Evolutionary conservation across 2,329 filamentous ascomycete genomes (phyloP).

Genomic region (Magnaporthiopsis rhizophila): DNA sequence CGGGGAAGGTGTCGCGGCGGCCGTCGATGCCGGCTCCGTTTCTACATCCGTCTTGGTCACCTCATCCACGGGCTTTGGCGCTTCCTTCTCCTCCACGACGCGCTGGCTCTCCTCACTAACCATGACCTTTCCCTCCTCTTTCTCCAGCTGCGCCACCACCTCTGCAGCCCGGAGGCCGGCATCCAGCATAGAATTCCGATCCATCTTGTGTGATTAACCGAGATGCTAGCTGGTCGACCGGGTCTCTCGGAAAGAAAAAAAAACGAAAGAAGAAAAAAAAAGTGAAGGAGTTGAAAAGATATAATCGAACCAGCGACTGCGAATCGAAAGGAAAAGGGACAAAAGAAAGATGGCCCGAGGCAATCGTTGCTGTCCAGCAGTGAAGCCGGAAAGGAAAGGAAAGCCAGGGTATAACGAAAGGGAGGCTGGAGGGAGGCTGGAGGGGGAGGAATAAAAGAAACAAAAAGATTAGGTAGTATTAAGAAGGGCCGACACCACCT

Average conservation of each 20-base stretch:
- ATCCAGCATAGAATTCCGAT: not conserved
- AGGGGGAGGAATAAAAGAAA: not conserved
- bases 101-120: not conserved
- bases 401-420: not conserved
- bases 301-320: not conserved
- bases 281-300: not conserved
- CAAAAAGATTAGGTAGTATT: not conserved
- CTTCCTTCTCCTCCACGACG: not conserved
- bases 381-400: conserved; percentile 6
- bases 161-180: not conserved
- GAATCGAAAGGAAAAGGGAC: not conserved
- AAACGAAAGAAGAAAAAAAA: not conserved
- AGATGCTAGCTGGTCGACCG: not conserved
- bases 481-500: not conserved
- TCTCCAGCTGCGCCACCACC: not conserved
- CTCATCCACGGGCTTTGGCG: not conserved
- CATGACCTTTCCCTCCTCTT: conserved; percentile 1
- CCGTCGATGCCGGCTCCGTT: not conserved
- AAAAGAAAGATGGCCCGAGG: not conserved
- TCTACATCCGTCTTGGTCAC: not conserved
- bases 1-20: no score
- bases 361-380: conserved; percentile 21
- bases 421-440: not conserved
- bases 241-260: not conserved
- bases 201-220: not conserved